Base-by-base conservation (phyloP, 108 stramenopile species). In the Schizochytrium sp. region DNA sequence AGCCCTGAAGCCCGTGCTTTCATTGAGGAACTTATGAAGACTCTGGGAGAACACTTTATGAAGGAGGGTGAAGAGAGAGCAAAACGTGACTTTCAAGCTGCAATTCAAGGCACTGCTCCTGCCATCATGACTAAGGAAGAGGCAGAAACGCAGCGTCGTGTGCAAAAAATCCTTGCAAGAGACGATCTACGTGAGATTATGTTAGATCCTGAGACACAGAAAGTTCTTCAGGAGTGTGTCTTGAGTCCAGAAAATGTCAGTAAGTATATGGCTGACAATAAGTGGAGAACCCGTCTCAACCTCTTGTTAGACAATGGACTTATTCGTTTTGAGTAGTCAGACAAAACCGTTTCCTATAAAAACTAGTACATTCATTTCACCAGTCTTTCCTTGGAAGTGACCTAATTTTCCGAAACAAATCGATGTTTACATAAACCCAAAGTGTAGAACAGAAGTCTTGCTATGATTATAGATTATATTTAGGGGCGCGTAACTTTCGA, bases 81-180 rank as follows among this genome's bases (percentile, higher is more conserved):
- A 28, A 83, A 55, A 55, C 47, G 40, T n/a, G 50, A 55, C 10
- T 47, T 83, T 10, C 50, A 83, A 42, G 53, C 76, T 28, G 50
- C 47, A 7, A 53, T 83, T 0, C 50, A 83, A 56, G 53, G 50
- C 76, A 49, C 47, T 19, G 53, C 47, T 13, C 76, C 76, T 5
- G 76, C 76, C 4, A 40, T 83, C 76, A 55, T 83, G 47, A 83
- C 76, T 17, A 17, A 83, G 76, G 76, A 83, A 55, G 76, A 83
- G 28, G 76, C 76, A n/a, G 40, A 83, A 53, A 40, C 55, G 2
- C 76, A 83, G 76, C 47, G 53, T 38, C 28, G 55, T n/a, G 76
- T 83, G 53, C 28, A 83, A 55, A 83, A 83, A 40, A 40, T 55
- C 0, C 28, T 83, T 17, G 50, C 47, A 5, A 46, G 53, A 10